A percentile compares a stretch with the other conserved stretches of the same genome.
Conservation (phyloP, 2,329 filamentous ascomycete genomes). For the Nannizzia gypsea region DNA sequence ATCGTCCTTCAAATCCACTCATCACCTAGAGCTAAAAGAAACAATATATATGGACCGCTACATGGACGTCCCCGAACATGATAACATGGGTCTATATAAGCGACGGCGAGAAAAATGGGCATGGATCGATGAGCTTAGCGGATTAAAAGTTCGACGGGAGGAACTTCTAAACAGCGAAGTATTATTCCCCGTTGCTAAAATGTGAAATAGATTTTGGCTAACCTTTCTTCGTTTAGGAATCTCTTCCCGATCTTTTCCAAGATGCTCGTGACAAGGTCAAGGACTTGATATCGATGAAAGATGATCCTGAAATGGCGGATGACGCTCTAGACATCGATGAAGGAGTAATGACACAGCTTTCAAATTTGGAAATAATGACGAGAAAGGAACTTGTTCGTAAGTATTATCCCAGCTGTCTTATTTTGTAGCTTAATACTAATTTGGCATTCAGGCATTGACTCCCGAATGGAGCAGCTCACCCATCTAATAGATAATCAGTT, state of each 20-base stretch:
- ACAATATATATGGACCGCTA: conserved; percentile 81
- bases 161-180: conserved; percentile 31
- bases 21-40: conserved; percentile 67
- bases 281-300: conserved; percentile 31
- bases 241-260: conserved; percentile 24
- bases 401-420: conserved; percentile 10
- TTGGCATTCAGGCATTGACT: conserved; percentile 21
- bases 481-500: conserved; percentile 48
- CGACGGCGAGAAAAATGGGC: conserved; percentile 59
- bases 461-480: conserved; percentile 37
- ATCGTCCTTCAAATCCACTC: conserved; percentile 57
- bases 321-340: conserved; percentile 35
- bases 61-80: conserved; percentile 51
- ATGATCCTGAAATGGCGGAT: conserved; percentile 20
- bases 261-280: conserved; percentile 34
- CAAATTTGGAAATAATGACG: conserved; percentile 35
- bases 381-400: conserved; percentile 37
- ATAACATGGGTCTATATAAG: conserved; percentile 52
- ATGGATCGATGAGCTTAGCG: conserved; percentile 50
- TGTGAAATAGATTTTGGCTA: conserved; percentile 1
- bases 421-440: neutral
- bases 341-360: conserved; percentile 32
- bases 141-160: conserved; percentile 39
- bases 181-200: neutral
- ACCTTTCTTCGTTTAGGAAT: conserved; percentile 16